These are phyloP conservation scores for Cryphonectria parasitica DNA, from an alignment of 2,329 filamentous ascomycete species.

Conservation along the genomic window DNA sequence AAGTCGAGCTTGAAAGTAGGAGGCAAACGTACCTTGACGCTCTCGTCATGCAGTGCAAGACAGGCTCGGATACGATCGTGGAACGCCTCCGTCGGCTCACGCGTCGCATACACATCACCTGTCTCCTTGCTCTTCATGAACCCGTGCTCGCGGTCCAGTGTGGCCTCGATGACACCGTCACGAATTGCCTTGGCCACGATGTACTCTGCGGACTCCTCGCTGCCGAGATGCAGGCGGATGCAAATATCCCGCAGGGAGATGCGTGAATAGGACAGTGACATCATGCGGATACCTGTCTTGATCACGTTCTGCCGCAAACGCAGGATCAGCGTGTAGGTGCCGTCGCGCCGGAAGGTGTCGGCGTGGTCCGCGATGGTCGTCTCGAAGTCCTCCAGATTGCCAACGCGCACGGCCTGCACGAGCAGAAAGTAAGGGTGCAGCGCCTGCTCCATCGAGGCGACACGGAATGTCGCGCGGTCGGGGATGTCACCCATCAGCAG, in stretches of 20 bases:
- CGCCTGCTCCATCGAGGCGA: constrained; percentile 81
- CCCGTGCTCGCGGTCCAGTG: constrained; percentile 88
- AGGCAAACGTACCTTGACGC: constrained; percentile 78
- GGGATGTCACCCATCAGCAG: constrained; percentile 98
- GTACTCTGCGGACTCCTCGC: constrained; percentile 97
- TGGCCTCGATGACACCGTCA: constrained; percentile 95
- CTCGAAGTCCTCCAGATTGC: constrained; percentile 91
- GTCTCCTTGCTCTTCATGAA: constrained; percentile 99
- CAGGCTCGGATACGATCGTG: constrained; percentile 95
- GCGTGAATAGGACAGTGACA: constrained; percentile 95
- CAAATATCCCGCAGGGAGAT: constrained; percentile 98
- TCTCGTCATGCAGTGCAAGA: constrained; percentile 91
- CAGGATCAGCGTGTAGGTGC: constrained; percentile 92
- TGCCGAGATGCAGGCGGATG: constrained; percentile 88
- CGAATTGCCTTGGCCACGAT: constrained; percentile 98
- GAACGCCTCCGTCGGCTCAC: constrained; percentile 95
- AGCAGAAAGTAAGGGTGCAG: constrained; percentile 92
- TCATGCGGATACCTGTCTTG: constrained; percentile 99
- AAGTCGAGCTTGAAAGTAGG: background rate
- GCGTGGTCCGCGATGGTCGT: constrained; percentile 81
- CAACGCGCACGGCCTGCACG: constrained; percentile 94
- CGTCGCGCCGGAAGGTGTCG: constrained; percentile 86
- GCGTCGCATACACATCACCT: constrained; percentile 92
- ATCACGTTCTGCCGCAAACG: constrained; percentile 98
- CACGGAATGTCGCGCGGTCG: constrained; percentile 90